Evolutionary conservation across 352 stramenopile species (phyloP), one percentile per base, ranked within the genome.

Genomic region (Saprolegnia parasitica): DNA sequence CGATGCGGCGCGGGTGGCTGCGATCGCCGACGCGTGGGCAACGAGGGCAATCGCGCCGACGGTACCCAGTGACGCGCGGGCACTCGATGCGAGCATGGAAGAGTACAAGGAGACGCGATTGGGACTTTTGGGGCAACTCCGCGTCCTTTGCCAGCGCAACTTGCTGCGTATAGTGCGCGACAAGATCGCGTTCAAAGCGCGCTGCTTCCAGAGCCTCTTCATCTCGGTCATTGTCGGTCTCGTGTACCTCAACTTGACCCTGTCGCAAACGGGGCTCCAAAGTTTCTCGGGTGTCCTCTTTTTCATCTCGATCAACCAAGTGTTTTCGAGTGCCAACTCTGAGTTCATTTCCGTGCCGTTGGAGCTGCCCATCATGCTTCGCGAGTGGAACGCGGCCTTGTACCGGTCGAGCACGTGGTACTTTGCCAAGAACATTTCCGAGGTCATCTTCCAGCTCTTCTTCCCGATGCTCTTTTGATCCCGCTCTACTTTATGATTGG

Each of bases 401-500:
- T 81, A 78, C 60, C 72, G 76, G 26, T 63, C 71, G 35, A 71
- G 47, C 54, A 72, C 60, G 5, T 80, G 75, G 75, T 80, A 74
- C 50, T 55, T 80, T 18, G 74, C 72, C 0, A 81, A 81, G 42
- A 56, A 81, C n/a, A 18, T 81, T 0, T 60, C 62, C 0, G 79
- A 86, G 42, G 26, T 86, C 2, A 71, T 74, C 13, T 70, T 75
- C 13, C 66, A 77, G 42, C n/a, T 81, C 10, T 66, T 83, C 26
- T 72, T 83, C 1, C 81, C 79, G 5, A 62, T 81, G 23, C 37
- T 80, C 56, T 71, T 86, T 77, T 86, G 46, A 71, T 77, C 0
- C 76, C 77, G 4, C 74, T 71, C 23, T 83, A 84, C 65, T 49
- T 81, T 50, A 73, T 86, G 11, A 77, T 86, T 45, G 77, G 76